phyloP scores from a whole-genome alignment of 2,329 filamentous ascomycete genomes.

The Hypoxylon sp. region DNA sequence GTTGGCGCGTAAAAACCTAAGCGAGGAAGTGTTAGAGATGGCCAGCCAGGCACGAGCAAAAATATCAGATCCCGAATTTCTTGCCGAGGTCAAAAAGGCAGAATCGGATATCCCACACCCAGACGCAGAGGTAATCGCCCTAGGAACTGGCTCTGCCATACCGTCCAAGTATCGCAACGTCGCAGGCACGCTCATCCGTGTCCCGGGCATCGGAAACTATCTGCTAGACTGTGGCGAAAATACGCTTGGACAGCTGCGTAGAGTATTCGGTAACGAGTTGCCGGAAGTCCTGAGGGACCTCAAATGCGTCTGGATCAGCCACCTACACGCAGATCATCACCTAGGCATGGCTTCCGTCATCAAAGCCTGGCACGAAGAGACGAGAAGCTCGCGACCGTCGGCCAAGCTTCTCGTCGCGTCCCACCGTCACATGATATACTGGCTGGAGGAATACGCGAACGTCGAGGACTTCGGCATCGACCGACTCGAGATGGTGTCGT shows the following conservation, averaged over 20 bases:
- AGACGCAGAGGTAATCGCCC: conserved; percentile 82
- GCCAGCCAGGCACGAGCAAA: conserved; percentile 56
- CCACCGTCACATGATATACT: conserved; percentile 73
- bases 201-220: conserved; percentile 87
- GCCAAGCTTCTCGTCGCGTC: conserved; percentile 71
- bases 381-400: conserved; percentile 45
- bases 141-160: conserved; percentile 89
- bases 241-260: conserved; percentile 84
- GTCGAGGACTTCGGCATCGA: conserved; percentile 79
- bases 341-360: conserved; percentile 85
- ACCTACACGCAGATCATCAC: conserved; percentile 96
- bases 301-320: conserved; percentile 88
- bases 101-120: conserved; percentile 73
- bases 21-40: conserved; percentile 57
- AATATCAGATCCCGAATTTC: conserved; percentile 37
- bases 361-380: conserved; percentile 76
- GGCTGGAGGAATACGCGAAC: conserved; percentile 79
- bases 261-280: conserved; percentile 72
- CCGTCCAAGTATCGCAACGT: conserved; percentile 97
- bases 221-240: conserved; percentile 93
- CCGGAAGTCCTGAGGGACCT: conserved; percentile 80
- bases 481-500: conserved; percentile 47
- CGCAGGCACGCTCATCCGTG: conserved; percentile 82
- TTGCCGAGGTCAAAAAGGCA: conserved; percentile 52
- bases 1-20: conserved; percentile 51